phyloP scores from a whole-genome alignment of 1,139 yeast species.

The Yarrowia galli region DNA sequence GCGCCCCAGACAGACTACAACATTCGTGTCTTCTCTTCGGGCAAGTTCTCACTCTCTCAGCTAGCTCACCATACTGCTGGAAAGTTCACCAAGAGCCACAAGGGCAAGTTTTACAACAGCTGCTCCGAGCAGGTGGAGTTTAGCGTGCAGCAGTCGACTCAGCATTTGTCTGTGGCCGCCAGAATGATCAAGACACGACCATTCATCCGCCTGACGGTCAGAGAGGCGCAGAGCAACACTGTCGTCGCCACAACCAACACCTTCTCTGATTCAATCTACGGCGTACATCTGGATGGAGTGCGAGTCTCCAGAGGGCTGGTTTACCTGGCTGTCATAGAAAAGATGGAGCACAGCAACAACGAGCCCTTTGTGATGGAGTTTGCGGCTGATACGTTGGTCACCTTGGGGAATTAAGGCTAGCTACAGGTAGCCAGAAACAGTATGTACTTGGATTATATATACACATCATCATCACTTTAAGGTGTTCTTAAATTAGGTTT shows the following conservation, averaged over 20 bases:
- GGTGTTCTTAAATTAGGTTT: no score
- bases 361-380: constrained; percentile 15
- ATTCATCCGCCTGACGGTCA: constrained; percentile 2
- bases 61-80: constrained; percentile 22
- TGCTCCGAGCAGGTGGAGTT: constrained; percentile 28
- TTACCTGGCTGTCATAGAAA: constrained; percentile 11
- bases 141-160: constrained; percentile 17
- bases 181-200: constrained; percentile 19
- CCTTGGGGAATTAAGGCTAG: not conserved
- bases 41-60: constrained; percentile 6
- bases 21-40: not conserved
- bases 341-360: constrained; percentile 24
- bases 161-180: not conserved
- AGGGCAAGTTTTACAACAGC: constrained; percentile 24
- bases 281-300: constrained; percentile 24
- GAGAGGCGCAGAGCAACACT: not conserved
- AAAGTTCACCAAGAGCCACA: constrained; percentile 14
- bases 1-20: constrained; percentile 24
- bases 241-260: constrained; percentile 8
- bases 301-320: not conserved
- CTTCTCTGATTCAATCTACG: constrained; percentile 28
- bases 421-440: no score
- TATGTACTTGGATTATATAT: no score
- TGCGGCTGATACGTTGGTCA: not conserved
- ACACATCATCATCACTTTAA: no score